These are phyloP conservation scores for Cucurbita argyrosperma DNA, from an alignment of 306 rosid genomes.

Conservation along the genomic window DNA sequence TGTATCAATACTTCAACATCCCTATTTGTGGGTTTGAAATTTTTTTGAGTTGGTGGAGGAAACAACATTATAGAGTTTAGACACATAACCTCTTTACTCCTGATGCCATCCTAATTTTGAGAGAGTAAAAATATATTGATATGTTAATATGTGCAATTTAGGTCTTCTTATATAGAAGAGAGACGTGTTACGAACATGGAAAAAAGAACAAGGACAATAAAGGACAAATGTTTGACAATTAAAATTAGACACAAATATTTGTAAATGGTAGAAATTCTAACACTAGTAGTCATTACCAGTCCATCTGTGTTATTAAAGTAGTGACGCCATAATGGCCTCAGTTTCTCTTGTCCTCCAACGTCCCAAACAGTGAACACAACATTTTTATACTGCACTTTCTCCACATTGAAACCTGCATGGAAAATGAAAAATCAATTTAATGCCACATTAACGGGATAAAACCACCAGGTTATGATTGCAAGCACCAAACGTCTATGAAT, in stretches of 20 bases:
- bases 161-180: not conserved
- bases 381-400: constrained; percentile 94
- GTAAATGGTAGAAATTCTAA: not conserved
- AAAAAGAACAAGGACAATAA: not conserved
- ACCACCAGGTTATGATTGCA: not conserved
- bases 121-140: not conserved
- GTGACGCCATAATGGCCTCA: constrained; percentile 98
- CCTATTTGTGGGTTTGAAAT: not conserved
- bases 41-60: not conserved
- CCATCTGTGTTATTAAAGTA: constrained; percentile 91
- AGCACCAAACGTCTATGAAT: not conserved
- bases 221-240: not conserved
- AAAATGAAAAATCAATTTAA: not conserved
- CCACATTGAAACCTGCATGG: constrained; percentile 80
- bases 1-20: not conserved
- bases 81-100: not conserved
- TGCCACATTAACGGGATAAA: not conserved
- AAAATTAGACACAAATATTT: not conserved
- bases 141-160: not conserved
- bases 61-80: not conserved
- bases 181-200: not conserved
- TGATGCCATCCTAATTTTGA: not conserved
- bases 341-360: constrained; percentile 91
- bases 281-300: constrained; percentile 29
- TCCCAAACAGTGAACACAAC: constrained; percentile 97